These are phyloP conservation scores for Sungouiozyma intestinalis DNA, from an alignment of 805 yeast genomes.

Conservation along the genomic window DNA sequence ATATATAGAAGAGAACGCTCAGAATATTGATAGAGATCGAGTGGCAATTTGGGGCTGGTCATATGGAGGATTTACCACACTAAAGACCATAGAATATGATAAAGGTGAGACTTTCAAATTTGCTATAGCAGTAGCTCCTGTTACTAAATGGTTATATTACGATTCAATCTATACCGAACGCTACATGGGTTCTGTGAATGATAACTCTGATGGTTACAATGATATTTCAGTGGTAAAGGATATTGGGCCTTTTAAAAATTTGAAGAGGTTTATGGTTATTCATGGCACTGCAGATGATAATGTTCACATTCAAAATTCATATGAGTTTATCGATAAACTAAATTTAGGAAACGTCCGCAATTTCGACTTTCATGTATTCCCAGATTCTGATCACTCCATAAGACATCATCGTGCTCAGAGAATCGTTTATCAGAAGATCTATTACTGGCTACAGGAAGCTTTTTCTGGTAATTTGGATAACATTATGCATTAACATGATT, in stretches of 20 bases:
- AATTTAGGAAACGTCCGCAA: conserved; percentile 46
- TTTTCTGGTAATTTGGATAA: conserved; percentile 33
- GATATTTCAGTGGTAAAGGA: conserved; percentile 36
- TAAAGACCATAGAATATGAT: conserved; percentile 65
- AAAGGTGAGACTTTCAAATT: conserved; percentile 51
- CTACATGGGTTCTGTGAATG: conserved; percentile 48
- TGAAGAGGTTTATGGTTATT: conserved; percentile 52
- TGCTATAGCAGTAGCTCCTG: conserved; percentile 81
- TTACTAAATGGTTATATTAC: conserved; percentile 65
- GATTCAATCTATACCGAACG: conserved; percentile 76
- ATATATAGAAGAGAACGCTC: conserved; percentile 34
- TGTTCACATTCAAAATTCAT: conserved; percentile 66
- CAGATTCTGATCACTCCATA: conserved; percentile 88
- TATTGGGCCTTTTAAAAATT: conserved; percentile 34
- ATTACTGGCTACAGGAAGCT: conserved; percentile 56
- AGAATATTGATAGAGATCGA: conserved; percentile 39
- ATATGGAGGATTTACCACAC: conserved; percentile 70
- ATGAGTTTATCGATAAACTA: conserved; percentile 49
- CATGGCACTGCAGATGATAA: conserved; percentile 84
- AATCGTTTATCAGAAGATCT: conserved; percentile 61
- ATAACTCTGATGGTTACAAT: conserved; percentile 40
- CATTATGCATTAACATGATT: conserved; percentile 1
- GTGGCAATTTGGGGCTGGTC: conserved; percentile 86
- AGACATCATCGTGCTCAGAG: conserved; percentile 66
- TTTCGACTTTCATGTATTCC: conserved; percentile 80